Evolutionary conservation across 2,329 filamentous ascomycete genomes (phyloP), one percentile per base, ranked within the genome.

Genomic region (Penicillium sp.): DNA sequence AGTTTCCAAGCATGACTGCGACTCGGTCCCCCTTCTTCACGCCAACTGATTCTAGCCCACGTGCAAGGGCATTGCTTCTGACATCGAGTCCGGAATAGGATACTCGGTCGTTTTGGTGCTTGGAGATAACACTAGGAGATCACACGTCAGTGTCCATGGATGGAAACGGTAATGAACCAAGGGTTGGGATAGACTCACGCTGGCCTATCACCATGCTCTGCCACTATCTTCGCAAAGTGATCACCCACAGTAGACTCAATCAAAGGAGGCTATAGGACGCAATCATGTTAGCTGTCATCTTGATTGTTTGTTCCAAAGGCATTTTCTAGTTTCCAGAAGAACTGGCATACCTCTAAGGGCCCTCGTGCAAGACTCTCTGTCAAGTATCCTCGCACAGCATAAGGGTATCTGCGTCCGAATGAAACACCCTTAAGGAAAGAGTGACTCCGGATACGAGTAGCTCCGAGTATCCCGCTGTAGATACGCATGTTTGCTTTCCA

Each of bases 1-100:
- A 84, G 68, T 95, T 97, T 13, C 91, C 91, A 42, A 96, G 72
- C 50, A 85, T 91, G 22, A 96, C 82, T 11, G 87, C 90, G 9
- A 97, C 87, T 26, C 89, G 79, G 64, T 94, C 85, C 4, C 89
- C 89, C 61, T 90, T 94, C 50, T 72, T 75, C 1, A 96, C 86
- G 3, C 88, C 89, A 0, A 85, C 71, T 0, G 79, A 79, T 20
- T 77, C 71, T 13, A 96, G 72, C 0, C 87, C 86, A 41, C 78
- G 73, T 1, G 89, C 89, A 7, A 95, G 74, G 2, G 78, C 75
- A 73, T 89, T 91, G 52, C 89, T 95, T 47, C 81, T 76, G 2
- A 76, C 70, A 65, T 97, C 87, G 8, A 98, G 80, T 5, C 75
- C 76, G 40, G 81, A 72, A 66, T 95, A 97, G 0, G 84, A 91